These are phyloP conservation scores for Ochromonas danica DNA, from an alignment of 108 stramenopile species.

Conservation along the genomic window DNA sequence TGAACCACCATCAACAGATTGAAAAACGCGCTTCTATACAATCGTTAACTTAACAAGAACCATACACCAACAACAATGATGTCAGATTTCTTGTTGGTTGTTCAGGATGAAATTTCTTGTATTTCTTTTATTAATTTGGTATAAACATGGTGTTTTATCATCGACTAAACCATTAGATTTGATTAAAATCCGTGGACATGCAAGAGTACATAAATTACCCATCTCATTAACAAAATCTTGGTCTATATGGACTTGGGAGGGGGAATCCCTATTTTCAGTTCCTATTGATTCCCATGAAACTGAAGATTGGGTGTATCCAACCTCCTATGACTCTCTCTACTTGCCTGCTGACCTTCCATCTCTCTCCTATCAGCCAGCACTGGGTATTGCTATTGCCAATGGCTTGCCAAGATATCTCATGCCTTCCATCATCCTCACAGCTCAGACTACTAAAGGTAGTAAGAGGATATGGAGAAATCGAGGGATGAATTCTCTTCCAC, in stretches of 20 bases:
- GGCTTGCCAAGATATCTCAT: neutral
- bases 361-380: neutral
- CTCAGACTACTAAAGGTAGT: neutral
- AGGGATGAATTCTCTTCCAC: neutral
- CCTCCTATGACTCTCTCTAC: neutral
- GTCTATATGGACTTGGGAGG: neutral
- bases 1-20: too few relatives aligned
- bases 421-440: neutral
- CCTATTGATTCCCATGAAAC: neutral
- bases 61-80: too few relatives aligned
- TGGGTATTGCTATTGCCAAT: neutral
- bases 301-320: neutral
- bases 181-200: neutral
- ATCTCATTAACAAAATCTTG: neutral
- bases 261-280: neutral
- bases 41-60: too few relatives aligned
- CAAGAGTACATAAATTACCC: neutral
- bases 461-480: conserved; percentile 1
- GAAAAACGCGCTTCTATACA: too few relatives aligned
- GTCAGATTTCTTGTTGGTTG: too few relatives aligned
- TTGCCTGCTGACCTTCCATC: neutral
- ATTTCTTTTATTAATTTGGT: too few relatives aligned
- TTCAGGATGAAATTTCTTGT: too few relatives aligned
- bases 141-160: too few relatives aligned
- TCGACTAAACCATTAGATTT: too few relatives aligned